These are phyloP conservation scores for Peronospora farinosa DNA, from an alignment of 352 stramenopile genomes.

Conservation along the genomic window DNA sequence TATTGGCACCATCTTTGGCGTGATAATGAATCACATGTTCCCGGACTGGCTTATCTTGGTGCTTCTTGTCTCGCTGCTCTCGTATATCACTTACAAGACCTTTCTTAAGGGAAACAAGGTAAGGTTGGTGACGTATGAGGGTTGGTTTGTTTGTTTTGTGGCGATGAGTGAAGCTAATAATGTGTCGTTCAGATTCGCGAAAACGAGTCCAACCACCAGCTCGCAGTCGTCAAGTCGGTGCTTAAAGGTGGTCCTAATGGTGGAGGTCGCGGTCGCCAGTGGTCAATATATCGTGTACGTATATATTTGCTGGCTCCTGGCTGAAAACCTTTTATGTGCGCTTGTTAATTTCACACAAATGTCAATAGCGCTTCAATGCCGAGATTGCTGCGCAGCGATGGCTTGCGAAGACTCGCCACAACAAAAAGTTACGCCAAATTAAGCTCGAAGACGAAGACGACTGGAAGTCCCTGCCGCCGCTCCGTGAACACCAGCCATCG, in stretches of 20 bases:
- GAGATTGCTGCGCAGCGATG: constrained; percentile 53
- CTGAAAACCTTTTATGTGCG: background rate
- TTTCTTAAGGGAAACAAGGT: constrained; percentile 63
- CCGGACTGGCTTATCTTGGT: constrained; percentile 80
- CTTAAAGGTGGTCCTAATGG: constrained; percentile 42
- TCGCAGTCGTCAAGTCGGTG: constrained; percentile 41
- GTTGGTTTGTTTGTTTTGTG: background rate
- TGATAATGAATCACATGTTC: constrained; percentile 81
- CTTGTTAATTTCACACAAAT: constrained; percentile 1
- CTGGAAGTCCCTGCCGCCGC: constrained; percentile 48
- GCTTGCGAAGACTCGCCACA: constrained; percentile 54
- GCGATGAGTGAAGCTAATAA: background rate
- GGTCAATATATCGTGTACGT: constrained; percentile 65
- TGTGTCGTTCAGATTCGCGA: constrained; percentile 36
- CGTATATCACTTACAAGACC: constrained; percentile 73
- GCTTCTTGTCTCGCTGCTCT: constrained; percentile 67
- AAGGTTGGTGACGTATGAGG: background rate
- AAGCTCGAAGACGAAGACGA: constrained; percentile 52
- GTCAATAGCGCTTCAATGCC: constrained; percentile 52
- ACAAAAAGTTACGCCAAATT: constrained; percentile 43
- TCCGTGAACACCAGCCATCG: constrained; percentile 26
- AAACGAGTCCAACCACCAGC: constrained; percentile 47
- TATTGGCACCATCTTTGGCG: constrained; percentile 69
- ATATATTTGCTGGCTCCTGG: background rate
- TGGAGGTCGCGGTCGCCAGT: constrained; percentile 41